A percentile compares a stretch with the other conserved stretches of the same genome.
These are phyloP conservation scores for Dipteronia dyeriana DNA, from an alignment of 345 rosid species.

Conservation along the genomic window DNA sequence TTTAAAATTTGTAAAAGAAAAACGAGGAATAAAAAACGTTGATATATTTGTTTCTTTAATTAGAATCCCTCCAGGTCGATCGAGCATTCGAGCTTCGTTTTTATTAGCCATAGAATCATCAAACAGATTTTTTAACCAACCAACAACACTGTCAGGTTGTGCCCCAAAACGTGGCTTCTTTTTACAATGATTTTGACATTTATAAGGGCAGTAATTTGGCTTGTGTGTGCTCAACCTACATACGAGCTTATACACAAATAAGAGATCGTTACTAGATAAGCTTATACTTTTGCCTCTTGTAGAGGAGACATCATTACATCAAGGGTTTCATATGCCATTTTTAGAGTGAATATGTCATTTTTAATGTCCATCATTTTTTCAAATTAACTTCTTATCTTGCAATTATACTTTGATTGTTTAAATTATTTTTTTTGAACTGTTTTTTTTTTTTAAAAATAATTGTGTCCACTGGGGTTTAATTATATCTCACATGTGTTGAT, in stretches of 20 bases:
- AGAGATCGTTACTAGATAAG: too few relatives aligned
- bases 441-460: too few relatives aligned
- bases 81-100: not conserved
- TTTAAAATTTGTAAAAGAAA: too few relatives aligned
- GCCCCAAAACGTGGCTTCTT: not conserved
- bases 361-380: too few relatives aligned
- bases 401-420: too few relatives aligned
- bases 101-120: not conserved
- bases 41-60: not conserved
- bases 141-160: not conserved
- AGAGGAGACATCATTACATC: not conserved
- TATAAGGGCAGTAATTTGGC: not conserved
- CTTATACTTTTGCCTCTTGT: too few relatives aligned
- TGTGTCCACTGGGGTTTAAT: not conserved
- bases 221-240: not conserved
- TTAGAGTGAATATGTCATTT: too few relatives aligned
- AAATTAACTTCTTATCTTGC: too few relatives aligned
- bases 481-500: not conserved
- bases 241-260: too few relatives aligned
- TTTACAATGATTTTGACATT: not conserved
- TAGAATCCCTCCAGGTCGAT: not conserved
- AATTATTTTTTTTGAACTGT: too few relatives aligned
- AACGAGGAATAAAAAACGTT: too few relatives aligned
- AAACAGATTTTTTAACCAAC: not conserved
- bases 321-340: not conserved